Percentiles rank a stretch among this genome's conserved stretches.
These are phyloP conservation scores for Fusarium bulbicola DNA, from an alignment of 2,329 filamentous ascomycete species.

Conservation along the genomic window DNA sequence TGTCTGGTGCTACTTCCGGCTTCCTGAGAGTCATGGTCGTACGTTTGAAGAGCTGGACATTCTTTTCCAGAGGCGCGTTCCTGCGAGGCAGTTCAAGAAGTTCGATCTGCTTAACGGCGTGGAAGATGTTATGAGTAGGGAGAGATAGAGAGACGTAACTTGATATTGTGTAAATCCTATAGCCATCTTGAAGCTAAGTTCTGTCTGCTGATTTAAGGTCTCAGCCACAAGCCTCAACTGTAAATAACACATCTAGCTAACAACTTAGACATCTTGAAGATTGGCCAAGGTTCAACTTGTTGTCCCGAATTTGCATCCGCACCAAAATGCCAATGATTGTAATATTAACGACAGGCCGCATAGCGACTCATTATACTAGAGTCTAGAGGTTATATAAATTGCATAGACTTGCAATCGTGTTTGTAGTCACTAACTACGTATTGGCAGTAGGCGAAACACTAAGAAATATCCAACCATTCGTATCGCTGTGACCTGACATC, in stretches of 20 bases:
- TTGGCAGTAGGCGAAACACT: not conserved
- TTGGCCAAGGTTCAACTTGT: not conserved
- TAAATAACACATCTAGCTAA: too few species aligned
- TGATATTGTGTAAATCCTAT: accelerated
- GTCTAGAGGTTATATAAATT: not conserved
- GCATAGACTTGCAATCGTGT: not conserved
- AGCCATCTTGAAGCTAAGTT: too few species aligned
- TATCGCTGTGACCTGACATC: not conserved
- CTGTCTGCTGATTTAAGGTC: too few species aligned
- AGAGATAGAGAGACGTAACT: accelerated
- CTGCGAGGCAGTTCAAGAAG: conserved; percentile 48
- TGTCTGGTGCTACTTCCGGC: conserved; percentile 46
- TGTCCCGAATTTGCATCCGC: too few species aligned
- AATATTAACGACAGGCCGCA: not conserved
- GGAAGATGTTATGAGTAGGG: not conserved
- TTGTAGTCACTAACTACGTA: too few species aligned
- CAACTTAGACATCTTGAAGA: too few species aligned
- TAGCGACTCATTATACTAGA: not conserved
- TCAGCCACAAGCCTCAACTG: too few species aligned
- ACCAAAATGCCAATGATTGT: not conserved
- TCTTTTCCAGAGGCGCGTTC: conserved; percentile 45
- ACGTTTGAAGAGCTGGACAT: conserved; percentile 48
- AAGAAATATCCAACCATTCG: not conserved
- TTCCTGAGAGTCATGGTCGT: conserved; percentile 46
- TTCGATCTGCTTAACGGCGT: not conserved